These are phyloP conservation scores for Nakaseomyces glabratus DNA, from an alignment of 1,139 yeast species.

Conservation along the genomic window DNA sequence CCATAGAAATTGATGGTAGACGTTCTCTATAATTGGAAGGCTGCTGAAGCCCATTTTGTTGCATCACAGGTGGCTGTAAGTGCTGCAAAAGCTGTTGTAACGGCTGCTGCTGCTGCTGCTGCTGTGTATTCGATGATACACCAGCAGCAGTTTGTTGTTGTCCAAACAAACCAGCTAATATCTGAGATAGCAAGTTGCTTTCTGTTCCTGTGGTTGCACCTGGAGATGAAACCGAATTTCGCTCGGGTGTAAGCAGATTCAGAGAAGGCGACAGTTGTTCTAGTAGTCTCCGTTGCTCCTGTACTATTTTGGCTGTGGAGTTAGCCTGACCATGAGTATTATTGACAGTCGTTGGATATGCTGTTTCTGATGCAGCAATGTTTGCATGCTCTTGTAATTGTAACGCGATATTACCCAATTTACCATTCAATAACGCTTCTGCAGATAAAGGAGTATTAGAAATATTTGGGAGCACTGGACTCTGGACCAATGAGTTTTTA, in stretches of 20 bases:
- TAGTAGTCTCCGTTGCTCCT: not conserved
- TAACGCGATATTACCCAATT: conserved; percentile 1
- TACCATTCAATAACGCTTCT: conserved; percentile 1
- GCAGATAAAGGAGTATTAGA: conserved; percentile 3
- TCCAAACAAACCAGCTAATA: conserved; percentile 5
- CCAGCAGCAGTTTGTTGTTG: conserved; percentile 10
- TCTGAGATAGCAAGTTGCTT: not conserved
- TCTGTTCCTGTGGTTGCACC: conserved; percentile 6
- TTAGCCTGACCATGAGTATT: conserved; percentile 1
- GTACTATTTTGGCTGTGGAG: not conserved
- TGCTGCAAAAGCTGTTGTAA: conserved; percentile 10
- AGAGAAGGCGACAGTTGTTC: conserved; percentile 4
- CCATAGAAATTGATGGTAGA: conserved; percentile 13
- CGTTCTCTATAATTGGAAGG: conserved; percentile 1
- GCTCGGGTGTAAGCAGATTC: conserved; percentile 1
- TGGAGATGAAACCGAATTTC: not conserved
- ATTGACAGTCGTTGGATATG: not conserved
- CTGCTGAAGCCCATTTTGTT: not conserved
- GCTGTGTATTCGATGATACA: too few relatives aligned
- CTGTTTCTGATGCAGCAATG: not conserved
- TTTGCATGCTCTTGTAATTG: conserved; percentile 1
- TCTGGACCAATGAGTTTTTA: too few relatives aligned
- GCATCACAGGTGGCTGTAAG: conserved; percentile 3
- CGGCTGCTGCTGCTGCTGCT: conserved; percentile 5
- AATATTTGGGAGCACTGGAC: too few relatives aligned